phyloP scores from a whole-genome alignment of 768 basidiomycete species.

The Psilocybe sp. region DNA sequence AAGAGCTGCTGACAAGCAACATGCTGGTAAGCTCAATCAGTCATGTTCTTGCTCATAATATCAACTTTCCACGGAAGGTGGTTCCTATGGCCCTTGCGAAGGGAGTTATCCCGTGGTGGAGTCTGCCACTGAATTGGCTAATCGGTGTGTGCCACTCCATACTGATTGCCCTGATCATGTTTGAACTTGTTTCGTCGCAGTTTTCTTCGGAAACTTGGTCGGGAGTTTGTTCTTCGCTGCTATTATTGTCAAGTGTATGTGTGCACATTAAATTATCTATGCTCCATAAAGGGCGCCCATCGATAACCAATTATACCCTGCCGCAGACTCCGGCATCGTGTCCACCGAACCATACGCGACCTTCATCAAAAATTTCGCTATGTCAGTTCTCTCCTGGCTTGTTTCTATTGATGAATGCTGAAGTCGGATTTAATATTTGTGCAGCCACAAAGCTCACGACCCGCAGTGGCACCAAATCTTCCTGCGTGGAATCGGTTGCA shows the following conservation, averaged over 20 bases:
- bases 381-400: conserved; percentile 41
- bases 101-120: conserved; percentile 67
- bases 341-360: conserved; percentile 54
- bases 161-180: not conserved
- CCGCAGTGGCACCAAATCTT: conserved; percentile 75
- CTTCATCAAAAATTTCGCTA: conserved; percentile 51
- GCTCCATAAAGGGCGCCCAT: not conserved
- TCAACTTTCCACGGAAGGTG: conserved; percentile 33
- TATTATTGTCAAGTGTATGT: conserved; percentile 62
- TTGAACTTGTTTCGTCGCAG: conserved; percentile 29
- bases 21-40: conserved; percentile 53
- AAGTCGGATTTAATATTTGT: not conserved
- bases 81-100: conserved; percentile 69
- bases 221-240: conserved; percentile 72
- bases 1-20: conserved; percentile 72
- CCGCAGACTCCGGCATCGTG: conserved; percentile 56
- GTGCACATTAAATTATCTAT: not conserved
- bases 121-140: conserved; percentile 63
- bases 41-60: not conserved
- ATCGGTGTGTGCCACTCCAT: conserved; percentile 41
- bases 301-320: not conserved
- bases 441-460: conserved; percentile 58
- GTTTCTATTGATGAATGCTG: not conserved
- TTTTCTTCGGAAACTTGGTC: conserved; percentile 64
- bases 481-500: conserved; percentile 71